phyloP scores from a whole-genome alignment of 352 stramenopile species.

The Phytophthora cajani region DNA sequence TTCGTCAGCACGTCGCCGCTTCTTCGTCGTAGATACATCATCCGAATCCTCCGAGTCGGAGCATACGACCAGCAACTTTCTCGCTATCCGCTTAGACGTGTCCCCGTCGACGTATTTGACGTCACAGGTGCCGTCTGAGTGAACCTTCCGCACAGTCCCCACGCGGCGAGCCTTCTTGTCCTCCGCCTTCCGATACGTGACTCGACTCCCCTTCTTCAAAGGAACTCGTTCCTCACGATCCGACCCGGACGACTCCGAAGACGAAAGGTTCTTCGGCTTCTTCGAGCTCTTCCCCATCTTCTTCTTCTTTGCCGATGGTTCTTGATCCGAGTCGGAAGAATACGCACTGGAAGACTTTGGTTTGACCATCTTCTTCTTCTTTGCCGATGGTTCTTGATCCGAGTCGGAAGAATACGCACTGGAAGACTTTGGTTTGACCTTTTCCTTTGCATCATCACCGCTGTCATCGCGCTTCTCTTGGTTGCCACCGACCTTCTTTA shows the following conservation, averaged over 20 bases:
- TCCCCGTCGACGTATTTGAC: slow-evolving; percentile 70
- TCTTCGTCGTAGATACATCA: slow-evolving; percentile 17
- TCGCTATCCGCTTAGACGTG: slow-evolving; percentile 38
- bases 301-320: slow-evolving; percentile 12
- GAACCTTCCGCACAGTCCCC: slow-evolving; percentile 43
- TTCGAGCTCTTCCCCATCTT: slow-evolving; percentile 9
- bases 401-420: slow-evolving; percentile 13
- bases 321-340: slow-evolving; percentile 22
- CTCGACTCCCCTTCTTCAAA: slow-evolving; percentile 36
- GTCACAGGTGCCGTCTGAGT: slow-evolving; percentile 67
- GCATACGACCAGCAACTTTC: slow-evolving; percentile 28
- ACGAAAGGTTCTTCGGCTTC: slow-evolving; percentile 21
- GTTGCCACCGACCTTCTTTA: slow-evolving; percentile 19
- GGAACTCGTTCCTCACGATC: slow-evolving; percentile 11
- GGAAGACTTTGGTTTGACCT: background rate
- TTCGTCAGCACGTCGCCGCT: slow-evolving; percentile 2
- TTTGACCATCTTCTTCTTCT: background rate
- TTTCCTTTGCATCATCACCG: slow-evolving; percentile 17
- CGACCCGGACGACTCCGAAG: slow-evolving; percentile 28
- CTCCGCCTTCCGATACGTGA: slow-evolving; percentile 51
- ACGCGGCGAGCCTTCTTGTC: slow-evolving; percentile 39
- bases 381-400: slow-evolving; percentile 12
- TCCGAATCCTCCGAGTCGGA: slow-evolving; percentile 48
- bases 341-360: background rate
- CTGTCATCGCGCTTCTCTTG: slow-evolving; percentile 23